A percentile compares a stretch with the other conserved stretches of the same genome.
These are phyloP conservation scores for Chalara sp. DNA, from an alignment of 2,329 filamentous ascomycete genomes.

Conservation along the genomic window DNA sequence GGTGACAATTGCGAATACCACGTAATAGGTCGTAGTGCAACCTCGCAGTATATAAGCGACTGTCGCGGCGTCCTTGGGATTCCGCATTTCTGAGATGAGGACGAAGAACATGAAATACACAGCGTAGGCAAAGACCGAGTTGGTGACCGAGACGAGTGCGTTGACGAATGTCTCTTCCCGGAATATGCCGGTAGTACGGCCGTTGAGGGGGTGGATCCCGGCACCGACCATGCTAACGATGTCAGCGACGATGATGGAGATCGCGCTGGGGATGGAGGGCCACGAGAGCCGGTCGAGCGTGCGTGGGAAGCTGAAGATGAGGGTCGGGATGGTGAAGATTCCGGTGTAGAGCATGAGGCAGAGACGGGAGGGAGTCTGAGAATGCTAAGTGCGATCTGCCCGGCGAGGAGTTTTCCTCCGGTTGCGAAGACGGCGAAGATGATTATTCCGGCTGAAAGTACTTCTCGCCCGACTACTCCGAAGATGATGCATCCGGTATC, in stretches of 20 bases:
- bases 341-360: constrained; percentile 44
- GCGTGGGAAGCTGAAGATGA: constrained; percentile 40
- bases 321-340: constrained; percentile 38
- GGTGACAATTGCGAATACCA: too few species aligned
- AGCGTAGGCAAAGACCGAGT: constrained; percentile 54
- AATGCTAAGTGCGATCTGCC: constrained; percentile 40
- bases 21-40: too few species aligned
- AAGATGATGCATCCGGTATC: constrained; percentile 48
- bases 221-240: constrained; percentile 45
- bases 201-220: constrained; percentile 21
- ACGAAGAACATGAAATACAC: constrained; percentile 54
- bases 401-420: constrained; percentile 43
- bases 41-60: too few species aligned
- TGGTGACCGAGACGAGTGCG: constrained; percentile 42
- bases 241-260: constrained; percentile 42
- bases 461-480: constrained; percentile 42
- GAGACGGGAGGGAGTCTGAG: constrained; percentile 40
- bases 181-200: constrained; percentile 9
- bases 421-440: constrained; percentile 45
- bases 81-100: constrained; percentile 51
- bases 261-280: constrained; percentile 36
- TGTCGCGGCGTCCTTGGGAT: constrained; percentile 51
- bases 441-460: constrained; percentile 41
- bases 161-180: constrained; percentile 39
- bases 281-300: constrained; percentile 43